These are phyloP conservation scores for Ophidiomyces ophidiicola DNA, from an alignment of 2,329 filamentous ascomycete genomes.

Conservation along the genomic window DNA sequence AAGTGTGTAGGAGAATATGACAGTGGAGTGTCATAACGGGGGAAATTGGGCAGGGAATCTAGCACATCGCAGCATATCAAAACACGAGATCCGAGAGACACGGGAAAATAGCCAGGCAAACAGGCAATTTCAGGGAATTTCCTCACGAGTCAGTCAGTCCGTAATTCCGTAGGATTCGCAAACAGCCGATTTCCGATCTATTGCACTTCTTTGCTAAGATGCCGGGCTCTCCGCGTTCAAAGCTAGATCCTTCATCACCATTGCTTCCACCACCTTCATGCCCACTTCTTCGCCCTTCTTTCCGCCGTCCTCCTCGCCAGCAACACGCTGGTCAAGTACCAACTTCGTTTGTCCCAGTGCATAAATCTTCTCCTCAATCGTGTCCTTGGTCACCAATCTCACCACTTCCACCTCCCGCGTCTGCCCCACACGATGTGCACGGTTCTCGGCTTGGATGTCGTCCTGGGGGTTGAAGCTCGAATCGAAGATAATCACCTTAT, in stretches of 20 bases:
- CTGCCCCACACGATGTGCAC: conserved; percentile 89
- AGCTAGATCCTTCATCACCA: conserved; percentile 40
- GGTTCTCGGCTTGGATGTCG: conserved; percentile 95
- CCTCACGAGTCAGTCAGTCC: no score
- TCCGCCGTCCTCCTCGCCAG: conserved; percentile 45
- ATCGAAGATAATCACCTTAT: conserved; percentile 97
- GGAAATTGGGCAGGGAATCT: no score
- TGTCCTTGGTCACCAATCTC: conserved; percentile 63
- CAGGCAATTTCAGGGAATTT: no score
- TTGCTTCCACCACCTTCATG: conserved; percentile 38
- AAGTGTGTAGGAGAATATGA: no score
- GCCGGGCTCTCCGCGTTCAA: no score
- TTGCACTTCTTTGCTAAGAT: no score
- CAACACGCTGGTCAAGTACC: conserved; percentile 66
- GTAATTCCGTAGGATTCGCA: no score
- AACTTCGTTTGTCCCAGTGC: conserved; percentile 86
- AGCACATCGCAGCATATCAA: no score
- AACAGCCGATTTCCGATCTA: no score
- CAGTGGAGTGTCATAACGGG: no score
- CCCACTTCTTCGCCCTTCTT: conserved; percentile 40
- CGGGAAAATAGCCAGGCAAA: no score
- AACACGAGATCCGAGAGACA: no score
- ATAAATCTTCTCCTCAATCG: conserved; percentile 89
- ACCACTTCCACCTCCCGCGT: conserved; percentile 82
- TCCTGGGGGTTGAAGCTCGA: conserved; percentile 96